Percentiles rank a stretch among this genome's conserved stretches.
These are phyloP conservation scores for Xylariaceae sp. DNA, from an alignment of 2,329 filamentous ascomycete genomes.

Conservation along the genomic window DNA sequence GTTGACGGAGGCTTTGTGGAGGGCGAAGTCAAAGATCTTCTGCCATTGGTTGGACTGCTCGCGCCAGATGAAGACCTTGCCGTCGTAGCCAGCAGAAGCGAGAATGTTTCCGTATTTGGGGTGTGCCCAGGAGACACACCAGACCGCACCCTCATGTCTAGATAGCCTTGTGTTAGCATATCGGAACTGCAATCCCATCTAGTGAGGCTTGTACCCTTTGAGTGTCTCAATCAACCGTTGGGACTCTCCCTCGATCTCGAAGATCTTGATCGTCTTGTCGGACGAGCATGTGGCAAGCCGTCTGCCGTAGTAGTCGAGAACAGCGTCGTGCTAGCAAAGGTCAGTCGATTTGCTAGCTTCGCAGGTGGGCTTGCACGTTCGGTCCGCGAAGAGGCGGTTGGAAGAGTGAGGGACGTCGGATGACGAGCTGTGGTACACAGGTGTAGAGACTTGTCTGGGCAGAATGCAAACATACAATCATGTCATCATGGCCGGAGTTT, in stretches of 20 bases:
- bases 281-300: conserved; percentile 96
- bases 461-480: conserved; percentile 76
- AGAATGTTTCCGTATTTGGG: conserved; percentile 98
- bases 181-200: neutral
- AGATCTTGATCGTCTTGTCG: conserved; percentile 98
- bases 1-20: conserved; percentile 96
- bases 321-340: conserved; percentile 78
- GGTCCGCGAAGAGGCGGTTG: too few species aligned
- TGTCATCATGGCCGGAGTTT: conserved; percentile 93
- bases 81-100: conserved; percentile 92
- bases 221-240: conserved; percentile 89
- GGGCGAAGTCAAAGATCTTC: conserved; percentile 86
- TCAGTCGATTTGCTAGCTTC: conserved; percentile 12
- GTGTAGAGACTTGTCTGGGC: neutral
- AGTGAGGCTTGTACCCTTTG: conserved; percentile 68
- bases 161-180: conserved; percentile 19
- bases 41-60: conserved; percentile 77
- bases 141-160: conserved; percentile 95
- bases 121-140: conserved; percentile 97
- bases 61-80: conserved; percentile 98
- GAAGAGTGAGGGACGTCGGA: too few species aligned
- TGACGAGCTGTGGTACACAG: too few species aligned
- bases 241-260: conserved; percentile 91
- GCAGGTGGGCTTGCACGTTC: conserved; percentile 1
- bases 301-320: conserved; percentile 96